Percentiles rank a stretch among this genome's conserved stretches.
phyloP scores from a whole-genome alignment of 1,139 yeast species.

The Meyerozyma smithsonii region DNA sequence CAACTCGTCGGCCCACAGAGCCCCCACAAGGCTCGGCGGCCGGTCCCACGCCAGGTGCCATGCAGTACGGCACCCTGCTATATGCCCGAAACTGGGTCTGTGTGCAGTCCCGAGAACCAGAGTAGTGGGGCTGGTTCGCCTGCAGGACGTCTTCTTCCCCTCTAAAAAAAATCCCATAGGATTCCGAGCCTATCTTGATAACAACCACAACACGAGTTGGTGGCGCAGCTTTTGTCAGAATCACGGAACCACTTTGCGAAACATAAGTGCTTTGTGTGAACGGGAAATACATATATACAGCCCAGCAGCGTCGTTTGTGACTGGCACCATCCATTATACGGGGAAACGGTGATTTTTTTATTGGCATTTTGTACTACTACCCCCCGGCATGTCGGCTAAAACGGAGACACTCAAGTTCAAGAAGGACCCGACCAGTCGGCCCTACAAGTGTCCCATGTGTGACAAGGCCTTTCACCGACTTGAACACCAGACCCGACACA shows the following conservation, averaged over 20 bases:
- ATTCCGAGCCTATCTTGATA: neutral
- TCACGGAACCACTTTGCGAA: neutral
- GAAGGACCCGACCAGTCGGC: conserved; percentile 27
- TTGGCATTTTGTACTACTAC: neutral
- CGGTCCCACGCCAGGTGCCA: too few relatives aligned
- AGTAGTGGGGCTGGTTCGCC: neutral
- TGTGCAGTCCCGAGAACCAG: neutral
- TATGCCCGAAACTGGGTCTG: neutral
- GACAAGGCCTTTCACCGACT: conserved; percentile 58
- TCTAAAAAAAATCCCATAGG: conserved; percentile 1
- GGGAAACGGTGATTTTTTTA: neutral
- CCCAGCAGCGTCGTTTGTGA: neutral
- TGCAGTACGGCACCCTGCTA: neutral
- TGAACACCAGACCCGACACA: conserved; percentile 70
- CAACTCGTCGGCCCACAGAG: too few relatives aligned
- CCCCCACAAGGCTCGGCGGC: too few relatives aligned
- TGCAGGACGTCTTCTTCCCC: conserved; percentile 3
- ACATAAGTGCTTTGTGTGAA: too few relatives aligned
- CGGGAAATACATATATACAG: neutral
- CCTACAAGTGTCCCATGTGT: conserved; percentile 59
- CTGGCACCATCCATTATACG: neutral
- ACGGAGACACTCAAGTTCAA: conserved; percentile 7
- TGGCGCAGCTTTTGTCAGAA: neutral
- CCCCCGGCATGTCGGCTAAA: conserved; percentile 1
- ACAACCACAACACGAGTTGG: neutral